These are phyloP conservation scores for Solanum etuberosum DNA, from an alignment of 257 asterid genomes.

Conservation along the genomic window DNA sequence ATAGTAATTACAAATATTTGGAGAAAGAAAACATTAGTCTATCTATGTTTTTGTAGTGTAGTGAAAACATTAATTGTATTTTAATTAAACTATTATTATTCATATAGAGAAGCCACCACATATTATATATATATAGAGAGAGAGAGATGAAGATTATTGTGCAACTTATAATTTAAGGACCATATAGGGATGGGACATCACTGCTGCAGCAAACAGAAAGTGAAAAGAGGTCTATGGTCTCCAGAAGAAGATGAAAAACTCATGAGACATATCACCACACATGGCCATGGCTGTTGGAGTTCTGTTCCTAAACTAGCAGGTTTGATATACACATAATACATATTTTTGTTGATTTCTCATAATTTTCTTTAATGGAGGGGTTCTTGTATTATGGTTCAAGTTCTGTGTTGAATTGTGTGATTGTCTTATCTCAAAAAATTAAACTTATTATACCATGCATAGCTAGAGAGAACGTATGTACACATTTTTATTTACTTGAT, in stretches of 20 bases:
- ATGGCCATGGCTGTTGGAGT: constrained; percentile 98
- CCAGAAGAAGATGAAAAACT: constrained; percentile 96
- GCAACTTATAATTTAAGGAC: neutral
- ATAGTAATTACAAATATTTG: constrained; percentile 28
- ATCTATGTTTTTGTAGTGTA: neutral
- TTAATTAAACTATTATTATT: neutral
- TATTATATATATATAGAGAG: neutral
- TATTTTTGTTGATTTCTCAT: neutral
- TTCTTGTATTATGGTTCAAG: neutral
- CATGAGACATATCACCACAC: constrained; percentile 40
- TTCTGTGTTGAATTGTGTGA: neutral
- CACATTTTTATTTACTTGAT: neutral
- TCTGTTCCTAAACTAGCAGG: constrained; percentile 86
- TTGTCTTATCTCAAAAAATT: neutral
- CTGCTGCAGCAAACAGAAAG: constrained; percentile 96
- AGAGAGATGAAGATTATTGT: neutral
- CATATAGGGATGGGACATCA: constrained; percentile 52
- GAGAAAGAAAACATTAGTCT: constrained; percentile 14
- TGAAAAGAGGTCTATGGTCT: constrained; percentile 90
- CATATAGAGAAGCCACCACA: neutral
- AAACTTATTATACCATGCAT: neutral
- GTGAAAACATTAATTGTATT: neutral
- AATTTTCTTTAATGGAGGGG: neutral
- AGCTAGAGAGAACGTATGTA: neutral
- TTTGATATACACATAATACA: neutral